phyloP scores from a whole-genome alignment of 345 rosid genomes.

The Citrus unshiu region DNA sequence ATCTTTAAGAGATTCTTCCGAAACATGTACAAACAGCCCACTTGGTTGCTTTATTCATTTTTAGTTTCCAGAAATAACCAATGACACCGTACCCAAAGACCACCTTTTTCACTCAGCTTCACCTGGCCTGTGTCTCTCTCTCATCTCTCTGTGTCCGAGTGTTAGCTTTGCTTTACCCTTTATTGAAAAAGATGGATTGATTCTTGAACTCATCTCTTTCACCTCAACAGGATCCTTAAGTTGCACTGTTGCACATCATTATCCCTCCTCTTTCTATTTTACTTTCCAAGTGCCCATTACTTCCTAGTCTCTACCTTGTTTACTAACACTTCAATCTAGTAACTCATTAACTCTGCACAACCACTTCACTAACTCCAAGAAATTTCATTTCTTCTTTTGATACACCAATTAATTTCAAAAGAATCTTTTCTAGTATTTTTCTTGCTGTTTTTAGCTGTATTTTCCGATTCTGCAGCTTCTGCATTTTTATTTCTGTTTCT shows the following conservation, averaged over 20 bases:
- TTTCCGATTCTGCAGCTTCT: neutral
- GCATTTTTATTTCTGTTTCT: neutral
- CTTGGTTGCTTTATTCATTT: neutral
- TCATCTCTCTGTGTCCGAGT: neutral
- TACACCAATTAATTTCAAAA: neutral
- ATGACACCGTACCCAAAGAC: neutral
- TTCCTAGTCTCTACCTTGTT: neutral
- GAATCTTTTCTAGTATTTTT: neutral
- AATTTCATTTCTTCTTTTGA: neutral
- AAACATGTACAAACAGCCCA: no score
- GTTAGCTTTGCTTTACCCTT: neutral
- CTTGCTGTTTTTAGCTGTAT: neutral
- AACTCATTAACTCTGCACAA: neutral
- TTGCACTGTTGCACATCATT: neutral
- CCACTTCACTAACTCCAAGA: neutral
- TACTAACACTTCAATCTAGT: neutral
- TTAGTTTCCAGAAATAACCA: neutral
- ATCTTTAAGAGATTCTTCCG: no score
- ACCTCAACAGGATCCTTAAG: neutral
- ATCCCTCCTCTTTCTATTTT: neutral
- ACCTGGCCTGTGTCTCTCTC: neutral
- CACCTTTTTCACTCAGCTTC: neutral
- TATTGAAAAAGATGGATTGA: neutral
- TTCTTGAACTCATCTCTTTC: slow-evolving; percentile 13
- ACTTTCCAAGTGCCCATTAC: neutral